Base-by-base conservation (phyloP, 176 grass and related monocot genomes). In the Pontederia paniculata region DNA sequence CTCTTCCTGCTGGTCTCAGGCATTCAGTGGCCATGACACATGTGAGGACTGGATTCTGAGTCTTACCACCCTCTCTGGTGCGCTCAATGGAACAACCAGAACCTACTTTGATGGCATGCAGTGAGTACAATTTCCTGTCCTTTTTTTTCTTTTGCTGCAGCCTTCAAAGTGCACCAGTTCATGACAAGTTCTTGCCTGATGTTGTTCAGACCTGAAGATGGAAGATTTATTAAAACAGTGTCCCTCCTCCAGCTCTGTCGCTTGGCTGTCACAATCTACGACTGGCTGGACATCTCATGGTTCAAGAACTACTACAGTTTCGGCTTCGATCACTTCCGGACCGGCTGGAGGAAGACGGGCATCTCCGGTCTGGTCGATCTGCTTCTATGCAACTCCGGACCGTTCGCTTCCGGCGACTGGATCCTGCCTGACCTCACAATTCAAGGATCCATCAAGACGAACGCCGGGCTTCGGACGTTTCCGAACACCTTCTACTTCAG, bases 231-330 rank as follows among this genome's bases (percentile, higher is more conserved):
- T 83, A 91, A 77, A 88, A 79, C 80, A 7, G 67, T 98, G 53
- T 82, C 63, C 31, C 83, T 98, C 68, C 86, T 98, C 55, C 93
- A 98, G 58, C 65, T 98, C 43, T 98, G 86, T 58, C 68, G 93
- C 67, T 21, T 98, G 2, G 93, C 86, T 60, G 93, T 91, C 50
- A 88, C 88, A 50, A n/a, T 91, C 16, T 98, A 98, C 50, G 86
- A 98, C 46, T 98, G 93, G 93, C 72, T 98, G 17, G 72, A 98
- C 62, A 84, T 98, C 65, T 45, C 83, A 43, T 98, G 80, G 93
- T 45, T 98, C 28, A 98, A 88, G 76, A 88, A 88, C 47, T 98
- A 98, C 72, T 98, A 88, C 75, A 97, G 81, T 59, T 97, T 97
- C 55, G 86, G 93, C 70, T 97, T 97, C 17, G 93, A 97, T 47